A percentile compares a stretch with the other conserved stretches of the same genome.
These are phyloP conservation scores for Akanthomyces uredinophilus DNA, from an alignment of 2,329 filamentous ascomycete genomes.

Conservation along the genomic window DNA sequence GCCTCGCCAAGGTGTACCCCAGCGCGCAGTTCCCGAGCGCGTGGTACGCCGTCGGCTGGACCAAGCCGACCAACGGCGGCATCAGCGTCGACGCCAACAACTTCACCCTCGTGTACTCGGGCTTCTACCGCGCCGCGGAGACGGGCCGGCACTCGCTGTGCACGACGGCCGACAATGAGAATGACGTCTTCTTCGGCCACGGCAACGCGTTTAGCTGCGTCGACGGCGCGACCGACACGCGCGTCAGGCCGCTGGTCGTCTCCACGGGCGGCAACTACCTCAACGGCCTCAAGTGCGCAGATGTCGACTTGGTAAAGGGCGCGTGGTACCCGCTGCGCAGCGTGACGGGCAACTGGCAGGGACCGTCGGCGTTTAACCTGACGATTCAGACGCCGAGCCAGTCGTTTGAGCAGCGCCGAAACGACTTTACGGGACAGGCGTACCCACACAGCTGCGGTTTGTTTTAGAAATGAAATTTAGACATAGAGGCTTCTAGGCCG, in stretches of 20 bases:
- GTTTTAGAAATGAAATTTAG: neutral
- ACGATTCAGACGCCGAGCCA: slow-evolving; percentile 15
- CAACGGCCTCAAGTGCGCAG: slow-evolving; percentile 18
- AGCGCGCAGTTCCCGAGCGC: neutral
- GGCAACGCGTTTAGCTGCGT: slow-evolving; percentile 20
- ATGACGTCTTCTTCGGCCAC: slow-evolving; percentile 21
- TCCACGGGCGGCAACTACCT: slow-evolving; percentile 17
- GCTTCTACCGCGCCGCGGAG: slow-evolving; percentile 17
- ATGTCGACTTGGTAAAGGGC: slow-evolving; percentile 16
- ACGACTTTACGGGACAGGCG: slow-evolving; percentile 9
- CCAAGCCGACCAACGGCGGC: slow-evolving; percentile 16
- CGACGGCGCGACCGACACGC: slow-evolving; percentile 7
- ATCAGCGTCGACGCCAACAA: slow-evolving; percentile 22
- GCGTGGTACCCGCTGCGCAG: slow-evolving; percentile 20
- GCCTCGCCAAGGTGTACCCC: slow-evolving; percentile 5
- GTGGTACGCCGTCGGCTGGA: slow-evolving; percentile 16
- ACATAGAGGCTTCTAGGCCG: too few species aligned
- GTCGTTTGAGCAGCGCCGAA: slow-evolving; percentile 13
- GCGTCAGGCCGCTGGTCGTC: slow-evolving; percentile 15
- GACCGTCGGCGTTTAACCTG: slow-evolving; percentile 16
- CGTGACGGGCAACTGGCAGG: slow-evolving; percentile 20
- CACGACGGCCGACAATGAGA: slow-evolving; percentile 21
- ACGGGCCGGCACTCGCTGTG: slow-evolving; percentile 20
- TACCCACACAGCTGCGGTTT: slow-evolving; percentile 9
- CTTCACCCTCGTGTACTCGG: slow-evolving; percentile 22